Evolutionary conservation across 2,329 filamentous ascomycete species (phyloP), one percentile per base, ranked within the genome.

Genomic region (Pseudogymnoascus sp.): DNA sequence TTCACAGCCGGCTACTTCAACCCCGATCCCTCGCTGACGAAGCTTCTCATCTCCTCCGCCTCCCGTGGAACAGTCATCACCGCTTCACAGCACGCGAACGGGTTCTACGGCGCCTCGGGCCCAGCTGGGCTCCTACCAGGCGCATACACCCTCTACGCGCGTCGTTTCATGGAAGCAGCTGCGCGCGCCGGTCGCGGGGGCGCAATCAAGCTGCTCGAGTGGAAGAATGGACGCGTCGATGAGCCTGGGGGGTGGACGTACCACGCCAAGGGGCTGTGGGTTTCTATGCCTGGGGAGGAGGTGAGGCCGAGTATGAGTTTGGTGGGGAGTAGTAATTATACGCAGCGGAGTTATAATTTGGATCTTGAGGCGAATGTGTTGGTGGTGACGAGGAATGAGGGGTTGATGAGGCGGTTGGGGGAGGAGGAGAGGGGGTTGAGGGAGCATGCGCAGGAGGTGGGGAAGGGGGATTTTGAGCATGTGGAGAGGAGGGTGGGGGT

Each of bases 1-100:
- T 97, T 99, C 75, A 97, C 95, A 0, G 95, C 95, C 0, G 95
- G 95, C 62, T 99, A 99, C 78, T 99, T 99, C 79, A 99, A 99
- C 78, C 96, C 96, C 63, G 92, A 92, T 5, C 89, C 92, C 0
- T 86, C 87, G 3, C 84, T 97, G 18, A 93, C 90, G 2, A 84
- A 87, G 40, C 83, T 96, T 0, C 81, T 99, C 0, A 85, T 99
- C 34, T 80, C 82, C 5, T 92, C 91, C 0, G 89, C 87, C 0
- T 76, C 77, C 1, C 81, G 80, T 45, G 95, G 91, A 66, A 93
- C 89, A 0, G 90, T 99, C 21, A 88, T 99, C 63, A 97, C 95
- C 0, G 95, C 95, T 1, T 92, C 91, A 0, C 95, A 93, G 0
- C 87, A 91, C 76, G 95, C 95, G 0, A 99, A 99, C 75, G 95